Conservation (phyloP, 1,284 basidiomycete genomes). For the Rhizoctonia solani region DNA sequence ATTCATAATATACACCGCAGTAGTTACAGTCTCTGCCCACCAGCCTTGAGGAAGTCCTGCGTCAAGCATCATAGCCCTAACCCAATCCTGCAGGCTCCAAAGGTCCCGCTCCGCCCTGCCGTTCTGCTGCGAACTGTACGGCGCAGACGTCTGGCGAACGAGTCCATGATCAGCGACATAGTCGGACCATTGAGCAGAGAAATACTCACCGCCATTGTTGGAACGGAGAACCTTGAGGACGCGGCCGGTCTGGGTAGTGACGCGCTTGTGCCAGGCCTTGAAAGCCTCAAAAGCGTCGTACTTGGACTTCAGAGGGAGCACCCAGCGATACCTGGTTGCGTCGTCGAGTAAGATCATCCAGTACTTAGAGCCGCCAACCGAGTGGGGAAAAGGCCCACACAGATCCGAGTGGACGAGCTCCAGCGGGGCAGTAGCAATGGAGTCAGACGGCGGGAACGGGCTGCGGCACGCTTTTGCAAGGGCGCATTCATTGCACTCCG, state of each 20-base stretch:
- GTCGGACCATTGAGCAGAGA: neutral
- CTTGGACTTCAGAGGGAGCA: slow-evolving; percentile 30
- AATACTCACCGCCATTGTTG: slow-evolving; percentile 41
- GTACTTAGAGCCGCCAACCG: slow-evolving; percentile 31
- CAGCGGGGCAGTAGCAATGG: neutral
- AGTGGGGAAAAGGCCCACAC: slow-evolving; percentile 30
- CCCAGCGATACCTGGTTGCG: slow-evolving; percentile 31
- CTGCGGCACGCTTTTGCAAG: slow-evolving; percentile 23
- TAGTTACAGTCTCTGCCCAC: slow-evolving; percentile 18
- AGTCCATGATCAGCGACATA: slow-evolving; percentile 18
- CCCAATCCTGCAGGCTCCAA: slow-evolving; percentile 9
- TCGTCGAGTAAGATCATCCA: slow-evolving; percentile 39
- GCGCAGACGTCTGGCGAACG: slow-evolving; percentile 7
- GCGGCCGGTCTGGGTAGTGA: slow-evolving; percentile 3
- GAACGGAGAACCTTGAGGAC: slow-evolving; percentile 36
- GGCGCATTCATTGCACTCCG: slow-evolving; percentile 33
- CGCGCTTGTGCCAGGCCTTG: slow-evolving; percentile 15
- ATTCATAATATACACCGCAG: slow-evolving; percentile 17
- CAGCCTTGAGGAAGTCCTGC: slow-evolving; percentile 7
- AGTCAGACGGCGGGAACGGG: slow-evolving; percentile 22
- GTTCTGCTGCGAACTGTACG: slow-evolving; percentile 26
- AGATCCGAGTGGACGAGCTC: slow-evolving; percentile 40
- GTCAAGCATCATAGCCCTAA: slow-evolving; percentile 6
- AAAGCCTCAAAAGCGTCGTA: slow-evolving; percentile 33
- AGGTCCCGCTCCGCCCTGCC: slow-evolving; percentile 25